Percentiles rank a stretch among this genome's conserved stretches.
Conservation (phyloP, 2,329 filamentous ascomycete species). For the Alternaria solani region DNA sequence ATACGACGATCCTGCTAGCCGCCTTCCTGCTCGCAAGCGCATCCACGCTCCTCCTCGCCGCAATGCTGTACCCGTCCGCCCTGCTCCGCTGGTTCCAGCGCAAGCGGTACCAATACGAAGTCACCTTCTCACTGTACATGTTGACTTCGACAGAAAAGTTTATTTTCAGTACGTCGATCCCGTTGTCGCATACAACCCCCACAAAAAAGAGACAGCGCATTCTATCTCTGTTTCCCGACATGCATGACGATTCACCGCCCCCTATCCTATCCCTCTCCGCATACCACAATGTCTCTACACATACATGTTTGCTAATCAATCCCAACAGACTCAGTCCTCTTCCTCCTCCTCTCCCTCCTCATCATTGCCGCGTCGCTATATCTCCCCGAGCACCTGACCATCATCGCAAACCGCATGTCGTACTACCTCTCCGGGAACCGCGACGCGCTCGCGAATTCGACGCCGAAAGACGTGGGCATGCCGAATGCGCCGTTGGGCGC, state of each 20-base stretch:
- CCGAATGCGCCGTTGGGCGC: conserved; percentile 16
- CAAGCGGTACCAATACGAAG: conserved; percentile 98
- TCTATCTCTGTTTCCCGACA: background rate
- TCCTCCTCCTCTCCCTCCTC: conserved; percentile 87
- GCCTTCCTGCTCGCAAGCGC: conserved; percentile 47
- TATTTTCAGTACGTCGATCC: conserved; percentile 80
- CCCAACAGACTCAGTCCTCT: conserved; percentile 80
- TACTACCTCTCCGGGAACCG: conserved; percentile 94
- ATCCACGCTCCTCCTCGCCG: conserved; percentile 53
- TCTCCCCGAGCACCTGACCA: conserved; percentile 87
- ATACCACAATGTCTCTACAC: background rate
- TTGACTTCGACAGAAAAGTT: conserved; percentile 95
- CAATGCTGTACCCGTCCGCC: conserved; percentile 59
- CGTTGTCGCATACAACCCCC: background rate
- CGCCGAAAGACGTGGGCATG: conserved; percentile 22
- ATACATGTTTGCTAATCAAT: background rate
- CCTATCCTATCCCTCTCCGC: background rate
- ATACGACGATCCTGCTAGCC: conserved; percentile 48
- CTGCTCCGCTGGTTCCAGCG: conserved; percentile 86
- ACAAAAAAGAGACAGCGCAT: background rate
- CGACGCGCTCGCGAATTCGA: conserved; percentile 29
- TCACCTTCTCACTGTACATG: conserved; percentile 97
- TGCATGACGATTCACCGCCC: background rate
- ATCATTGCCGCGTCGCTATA: conserved; percentile 89
- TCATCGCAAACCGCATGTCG: conserved; percentile 84